Conservation (phyloP, 805 yeast species). For the Nakazawaea wickerhamii region DNA sequence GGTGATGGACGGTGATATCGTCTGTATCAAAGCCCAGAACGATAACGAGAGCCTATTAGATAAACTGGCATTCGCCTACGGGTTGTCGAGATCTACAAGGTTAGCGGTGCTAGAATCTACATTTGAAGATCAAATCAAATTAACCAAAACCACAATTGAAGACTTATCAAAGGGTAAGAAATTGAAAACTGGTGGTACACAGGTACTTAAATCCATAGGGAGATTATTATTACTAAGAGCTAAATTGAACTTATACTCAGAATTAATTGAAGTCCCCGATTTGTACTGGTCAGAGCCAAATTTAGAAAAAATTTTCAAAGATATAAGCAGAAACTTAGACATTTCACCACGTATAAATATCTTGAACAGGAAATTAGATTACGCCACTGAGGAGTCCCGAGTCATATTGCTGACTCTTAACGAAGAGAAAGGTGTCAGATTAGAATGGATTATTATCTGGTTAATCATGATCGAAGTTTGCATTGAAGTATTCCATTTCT, state of each 20-base stretch:
- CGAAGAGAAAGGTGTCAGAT: conserved; percentile 67
- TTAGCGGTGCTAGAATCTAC: conserved; percentile 72
- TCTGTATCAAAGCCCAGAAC: conserved; percentile 52
- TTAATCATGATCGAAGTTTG: conserved; percentile 81
- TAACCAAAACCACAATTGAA: conserved; percentile 62
- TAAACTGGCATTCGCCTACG: conserved; percentile 85
- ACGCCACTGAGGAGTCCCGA: conserved; percentile 83
- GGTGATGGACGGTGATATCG: conserved; percentile 58
- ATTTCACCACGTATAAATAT: conserved; percentile 72
- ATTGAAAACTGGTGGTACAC: conserved; percentile 49
- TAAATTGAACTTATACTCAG: conserved; percentile 78
- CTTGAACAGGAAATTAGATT: conserved; percentile 79
- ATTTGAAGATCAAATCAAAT: conserved; percentile 60
- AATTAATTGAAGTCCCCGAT: conserved; percentile 88
- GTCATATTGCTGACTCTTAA: conserved; percentile 70
- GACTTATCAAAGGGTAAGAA: conserved; percentile 56
- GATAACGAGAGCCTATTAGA: conserved; percentile 52
- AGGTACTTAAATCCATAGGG: conserved; percentile 68
- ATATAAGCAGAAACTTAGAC: conserved; percentile 68
- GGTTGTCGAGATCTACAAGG: conserved; percentile 81
- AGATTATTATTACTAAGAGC: conserved; percentile 72
- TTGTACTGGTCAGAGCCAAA: conserved; percentile 90
- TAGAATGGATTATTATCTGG: conserved; percentile 86
- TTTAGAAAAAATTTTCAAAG: conserved; percentile 68
- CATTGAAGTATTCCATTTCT: conserved; percentile 74